Evolutionary conservation across 1,284 basidiomycete genomes (phyloP).

Genomic region (Bjerkandera adusta): DNA sequence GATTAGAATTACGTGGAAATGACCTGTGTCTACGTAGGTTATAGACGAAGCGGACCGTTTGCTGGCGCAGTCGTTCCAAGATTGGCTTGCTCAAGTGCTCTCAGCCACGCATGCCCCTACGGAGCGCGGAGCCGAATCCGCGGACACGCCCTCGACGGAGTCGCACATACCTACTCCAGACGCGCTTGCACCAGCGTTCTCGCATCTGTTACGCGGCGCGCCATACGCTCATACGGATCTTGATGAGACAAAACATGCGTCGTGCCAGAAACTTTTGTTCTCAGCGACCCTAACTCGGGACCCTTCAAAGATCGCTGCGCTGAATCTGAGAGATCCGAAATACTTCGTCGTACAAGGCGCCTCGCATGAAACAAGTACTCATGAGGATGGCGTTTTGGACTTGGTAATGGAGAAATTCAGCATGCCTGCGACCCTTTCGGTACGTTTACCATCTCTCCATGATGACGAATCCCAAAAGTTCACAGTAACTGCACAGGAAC

Average conservation of each 20-base stretch:
- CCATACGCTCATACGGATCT: constrained; percentile 44
- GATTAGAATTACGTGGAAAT: neutral
- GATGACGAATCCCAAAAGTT: neutral
- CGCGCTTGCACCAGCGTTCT: constrained; percentile 57
- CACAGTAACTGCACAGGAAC: constrained; percentile 59
- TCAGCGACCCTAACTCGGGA: constrained; percentile 96
- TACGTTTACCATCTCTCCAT: constrained; percentile 31
- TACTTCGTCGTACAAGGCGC: constrained; percentile 81
- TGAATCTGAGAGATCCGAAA: constrained; percentile 79
- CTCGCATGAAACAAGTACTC: constrained; percentile 28
- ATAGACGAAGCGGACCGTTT: constrained; percentile 98
- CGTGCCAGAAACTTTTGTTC: constrained; percentile 95
- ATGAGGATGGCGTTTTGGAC: constrained; percentile 42
- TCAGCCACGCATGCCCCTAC: constrained; percentile 69
- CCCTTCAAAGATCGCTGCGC: constrained; percentile 86
- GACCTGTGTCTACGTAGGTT: constrained; percentile 54
- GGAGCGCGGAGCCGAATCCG: constrained; percentile 24
- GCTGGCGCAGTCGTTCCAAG: constrained; percentile 93
- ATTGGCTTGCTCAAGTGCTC: constrained; percentile 87
- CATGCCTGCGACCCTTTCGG: constrained; percentile 76
- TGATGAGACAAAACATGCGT: constrained; percentile 52
- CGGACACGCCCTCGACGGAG: neutral
- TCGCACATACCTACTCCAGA: constrained; percentile 36
- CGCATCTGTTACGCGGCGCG: constrained; percentile 42
- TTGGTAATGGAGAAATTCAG: constrained; percentile 77